Base-by-base conservation (phyloP, 1,139 yeast species). In the Diutina rugosa region DNA sequence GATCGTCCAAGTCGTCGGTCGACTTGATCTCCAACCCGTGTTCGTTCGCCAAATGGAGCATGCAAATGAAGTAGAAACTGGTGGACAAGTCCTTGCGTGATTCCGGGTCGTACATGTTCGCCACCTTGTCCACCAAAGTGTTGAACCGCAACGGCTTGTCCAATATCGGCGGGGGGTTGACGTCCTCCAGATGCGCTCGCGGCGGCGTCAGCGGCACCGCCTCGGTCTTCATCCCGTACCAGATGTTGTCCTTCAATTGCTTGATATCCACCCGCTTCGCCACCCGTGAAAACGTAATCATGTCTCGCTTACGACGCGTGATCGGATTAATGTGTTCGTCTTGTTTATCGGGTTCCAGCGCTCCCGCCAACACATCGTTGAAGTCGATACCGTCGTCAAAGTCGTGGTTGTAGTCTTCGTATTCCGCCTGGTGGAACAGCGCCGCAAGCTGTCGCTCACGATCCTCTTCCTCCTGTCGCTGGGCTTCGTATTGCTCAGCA, bases 211-310 rank as follows among this genome's bases (percentile, higher is more conserved):
- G 53, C 7, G 35, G 18, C 51, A 62, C 54, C 14, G 44, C 18
- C 21, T 46, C 54, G 26, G 59, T 61, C 60, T 71, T 72, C 21
- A 84, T 74, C 0, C 82, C 79, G 45, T 77, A 76, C 97, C 98
- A 93, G 52, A 93, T 66, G 64, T 90, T 90, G 60, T 87, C 89
- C 70, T 93, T 93, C 59, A 93, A 74, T 47, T 78, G 72, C 63
- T 82, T 82, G 52, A 93, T 87, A 66, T 93, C 95, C 21, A 93
- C 96, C 61, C 85, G 79, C 67, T 90, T 91, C 3, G 97, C 93
- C 3, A 84, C 82, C 57, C 87, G 77, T 1, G 97, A 88, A 64
- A 85, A 90, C n/a, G 53, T n/a, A 32, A 49, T 49, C 41, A 32
- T 18, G 9, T 49, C 53, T 4, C 53, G 53, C 38, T 47, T 47